A percentile compares a stretch with the other conserved stretches of the same genome.
These are phyloP conservation scores for Phytophthora meadii DNA, from an alignment of 352 stramenopile species.

Conservation along the genomic window DNA sequence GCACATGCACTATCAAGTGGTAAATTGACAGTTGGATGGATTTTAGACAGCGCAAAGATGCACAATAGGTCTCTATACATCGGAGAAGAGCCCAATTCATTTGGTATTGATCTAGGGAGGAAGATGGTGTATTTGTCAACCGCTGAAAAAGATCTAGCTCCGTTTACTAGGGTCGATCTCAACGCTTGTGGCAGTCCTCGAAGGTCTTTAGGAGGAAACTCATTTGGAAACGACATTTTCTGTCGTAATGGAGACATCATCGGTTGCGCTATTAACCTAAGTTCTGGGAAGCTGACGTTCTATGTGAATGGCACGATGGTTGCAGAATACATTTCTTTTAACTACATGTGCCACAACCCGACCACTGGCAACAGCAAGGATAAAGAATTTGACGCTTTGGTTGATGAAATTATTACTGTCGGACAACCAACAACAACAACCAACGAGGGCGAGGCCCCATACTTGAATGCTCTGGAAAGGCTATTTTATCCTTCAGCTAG, in stretches of 20 bases:
- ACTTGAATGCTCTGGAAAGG: slow-evolving; percentile 1
- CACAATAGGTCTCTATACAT: slow-evolving; percentile 36
- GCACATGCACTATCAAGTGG: slow-evolving; percentile 55
- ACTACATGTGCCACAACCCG: background rate
- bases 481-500: slow-evolving; percentile 44
- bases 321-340: slow-evolving; percentile 8
- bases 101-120: slow-evolving; percentile 58
- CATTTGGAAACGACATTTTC: slow-evolving; percentile 57
- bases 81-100: slow-evolving; percentile 44
- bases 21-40: slow-evolving; percentile 65
- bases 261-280: slow-evolving; percentile 49
- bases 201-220: slow-evolving; percentile 25
- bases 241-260: slow-evolving; percentile 60
- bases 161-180: slow-evolving; percentile 23
- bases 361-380: slow-evolving; percentile 10
- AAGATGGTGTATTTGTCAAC: slow-evolving; percentile 41
- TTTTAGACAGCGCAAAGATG: slow-evolving; percentile 26
- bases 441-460: background rate
- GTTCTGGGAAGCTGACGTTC: slow-evolving; percentile 50
- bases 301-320: slow-evolving; percentile 67
- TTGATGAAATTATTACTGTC: slow-evolving; percentile 52
- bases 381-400: slow-evolving; percentile 50
- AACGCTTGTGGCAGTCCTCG: slow-evolving; percentile 49
- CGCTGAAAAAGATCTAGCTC: slow-evolving; percentile 14
- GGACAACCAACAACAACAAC: background rate